Evolutionary conservation across 495 filamentous ascomycete genomes (phyloP), one percentile per base, ranked within the genome.

Genomic region (Bacidia rubella): DNA sequence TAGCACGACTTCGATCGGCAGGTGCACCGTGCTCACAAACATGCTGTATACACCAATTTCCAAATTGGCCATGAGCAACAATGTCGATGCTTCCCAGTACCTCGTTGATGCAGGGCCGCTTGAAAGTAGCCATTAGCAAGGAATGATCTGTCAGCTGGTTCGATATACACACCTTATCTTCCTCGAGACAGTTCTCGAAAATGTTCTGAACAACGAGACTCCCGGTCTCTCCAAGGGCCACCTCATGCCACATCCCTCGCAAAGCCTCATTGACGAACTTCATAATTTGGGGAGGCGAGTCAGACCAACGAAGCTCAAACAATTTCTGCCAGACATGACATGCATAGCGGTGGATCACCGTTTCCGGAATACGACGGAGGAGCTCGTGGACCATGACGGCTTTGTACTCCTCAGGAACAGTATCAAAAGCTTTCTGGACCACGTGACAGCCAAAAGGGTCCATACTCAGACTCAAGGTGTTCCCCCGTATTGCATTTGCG

Each of bases 261-360:
- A 98, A 75, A 27, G 92, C 84, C 57, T 98, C 92, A 62, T 98
- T 98, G 63, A 98, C 92, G 60, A 90, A 94, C 60, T 84, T 85
- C 92, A 98, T 97, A 65, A 98, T 93, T 66, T 96, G 90, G 20
- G 92, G 92, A 12, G 92, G 93, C 50, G 89, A 87, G 53, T 87
- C 85, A 54, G 79, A 86, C 92, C 92, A 98, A 56, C 92, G 80
- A 62, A 98, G 74, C 66, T 98, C 92, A 58, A 98, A 98, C n/a
- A 98, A 78, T 72, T 98, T 98, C 73, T 98, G 92, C 92, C 92
- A 98, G 57, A 98, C 92, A 64, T 98, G 92, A 57, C 92, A 98
- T 49, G 92, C 90, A 69, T 98, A 97, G 58, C 93, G 85, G 68
- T 98, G 92, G 63, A 96, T 87, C 52, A 98, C 90, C 11, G 93